These are phyloP conservation scores for Podila epigama DNA, from an alignment of 192 early-diverging fungal species.

Conservation along the genomic window DNA sequence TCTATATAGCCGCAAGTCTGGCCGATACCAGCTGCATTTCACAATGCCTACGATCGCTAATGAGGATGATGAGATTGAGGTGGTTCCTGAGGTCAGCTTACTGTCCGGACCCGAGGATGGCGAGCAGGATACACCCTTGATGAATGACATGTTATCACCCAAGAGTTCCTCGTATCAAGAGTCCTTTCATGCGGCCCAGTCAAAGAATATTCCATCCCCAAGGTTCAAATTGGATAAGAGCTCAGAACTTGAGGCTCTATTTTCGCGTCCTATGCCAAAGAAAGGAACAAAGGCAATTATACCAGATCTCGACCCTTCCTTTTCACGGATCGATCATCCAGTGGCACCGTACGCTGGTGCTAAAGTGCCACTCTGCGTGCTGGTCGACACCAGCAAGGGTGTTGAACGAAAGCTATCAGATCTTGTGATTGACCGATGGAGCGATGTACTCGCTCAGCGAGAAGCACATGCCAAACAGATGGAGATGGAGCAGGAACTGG, in stretches of 20 bases:
- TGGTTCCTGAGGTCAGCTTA: conserved; percentile 30
- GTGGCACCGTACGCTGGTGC: conserved; percentile 31
- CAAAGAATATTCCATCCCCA: too few relatives aligned
- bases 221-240: not conserved
- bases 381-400: conserved; percentile 7
- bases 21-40: conserved; percentile 17
- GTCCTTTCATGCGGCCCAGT: not conserved
- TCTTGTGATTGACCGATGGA: conserved; percentile 31
- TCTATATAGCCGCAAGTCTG: conserved; percentile 15
- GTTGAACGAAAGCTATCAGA: conserved; percentile 15
- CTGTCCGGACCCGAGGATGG: conserved; percentile 30
- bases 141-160: not conserved
- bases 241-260: not conserved
- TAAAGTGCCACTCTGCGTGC: conserved; percentile 28
- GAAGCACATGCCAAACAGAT: conserved; percentile 3
- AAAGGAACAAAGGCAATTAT: not conserved
- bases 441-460: conserved; percentile 9
- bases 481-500: not conserved
- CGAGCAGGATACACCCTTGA: conserved; percentile 3
- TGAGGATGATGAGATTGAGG: conserved; percentile 46
- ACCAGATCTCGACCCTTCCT: not conserved
- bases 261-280: not conserved
- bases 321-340: conserved; percentile 19
- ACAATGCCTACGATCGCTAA: conserved; percentile 22
- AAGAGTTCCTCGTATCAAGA: not conserved